These are phyloP conservation scores for Trichodelitschia bisporula DNA, from an alignment of 495 filamentous ascomycete genomes.

Conservation along the genomic window DNA sequence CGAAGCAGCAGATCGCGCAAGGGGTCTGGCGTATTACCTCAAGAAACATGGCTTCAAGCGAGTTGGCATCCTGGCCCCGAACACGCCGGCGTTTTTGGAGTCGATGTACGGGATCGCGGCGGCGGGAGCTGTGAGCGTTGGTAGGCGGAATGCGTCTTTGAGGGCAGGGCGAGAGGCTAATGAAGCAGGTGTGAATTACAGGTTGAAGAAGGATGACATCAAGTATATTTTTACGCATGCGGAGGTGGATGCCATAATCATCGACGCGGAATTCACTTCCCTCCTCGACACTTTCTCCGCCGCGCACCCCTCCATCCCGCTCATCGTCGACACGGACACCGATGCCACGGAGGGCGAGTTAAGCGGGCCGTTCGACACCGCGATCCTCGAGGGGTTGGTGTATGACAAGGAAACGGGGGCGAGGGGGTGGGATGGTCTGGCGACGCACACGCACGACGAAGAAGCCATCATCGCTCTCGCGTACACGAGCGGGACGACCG, in stretches of 20 bases:
- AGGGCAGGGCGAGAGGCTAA: no score
- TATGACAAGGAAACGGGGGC: slow-evolving; percentile 35
- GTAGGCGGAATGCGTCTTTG: no score
- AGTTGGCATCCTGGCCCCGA: slow-evolving; percentile 62
- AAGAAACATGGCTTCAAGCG: slow-evolving; percentile 41
- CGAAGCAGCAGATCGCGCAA: slow-evolving; percentile 60
- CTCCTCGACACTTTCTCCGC: slow-evolving; percentile 41
- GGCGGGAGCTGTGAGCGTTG: slow-evolving; percentile 58
- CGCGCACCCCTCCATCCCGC: slow-evolving; percentile 29
- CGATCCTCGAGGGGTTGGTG: slow-evolving; percentile 53
- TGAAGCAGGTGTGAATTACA: slow-evolving; percentile 62
- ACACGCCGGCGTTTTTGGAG: slow-evolving; percentile 88
- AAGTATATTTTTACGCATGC: slow-evolving; percentile 70
- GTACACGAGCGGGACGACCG: slow-evolving; percentile 88
- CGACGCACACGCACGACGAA: slow-evolving; percentile 42
- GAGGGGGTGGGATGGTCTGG: slow-evolving; percentile 56
- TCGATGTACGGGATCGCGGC: slow-evolving; percentile 57
- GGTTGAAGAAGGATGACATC: slow-evolving; percentile 71
- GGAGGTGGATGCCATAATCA: slow-evolving; percentile 72
- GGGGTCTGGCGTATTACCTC: slow-evolving; percentile 71
- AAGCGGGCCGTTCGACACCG: slow-evolving; percentile 60
- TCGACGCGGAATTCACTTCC: slow-evolving; percentile 49
- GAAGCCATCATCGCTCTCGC: slow-evolving; percentile 61
- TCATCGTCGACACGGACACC: slow-evolving; percentile 70
- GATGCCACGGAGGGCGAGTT: slow-evolving; percentile 51